Evolutionary conservation across 2,329 filamentous ascomycete genomes (phyloP), one percentile per base, ranked within the genome.

Genomic region (Biscogniauxia marginata): DNA sequence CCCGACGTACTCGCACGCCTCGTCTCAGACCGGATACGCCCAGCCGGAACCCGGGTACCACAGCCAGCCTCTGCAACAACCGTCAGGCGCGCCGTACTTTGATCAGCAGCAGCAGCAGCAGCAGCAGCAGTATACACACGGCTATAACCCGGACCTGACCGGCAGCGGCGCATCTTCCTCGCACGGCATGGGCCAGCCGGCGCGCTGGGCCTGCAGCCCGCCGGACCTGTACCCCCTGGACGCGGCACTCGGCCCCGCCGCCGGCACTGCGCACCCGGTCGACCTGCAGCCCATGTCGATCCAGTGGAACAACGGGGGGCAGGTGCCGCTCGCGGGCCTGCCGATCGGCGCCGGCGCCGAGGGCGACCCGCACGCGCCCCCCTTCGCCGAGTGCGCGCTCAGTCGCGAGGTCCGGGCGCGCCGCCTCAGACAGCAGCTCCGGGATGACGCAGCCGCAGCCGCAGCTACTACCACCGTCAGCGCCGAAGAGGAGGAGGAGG

Each of bases 311-410:
- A 16, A 46, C n/a, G n/a, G n/a, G 45, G 45, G 9, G 46, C 13
- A 21, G 52, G 18, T 39, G 23, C 46, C 47, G 46, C 24, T 49
- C 22, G 47, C 39, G 19, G 34, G 74, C 1, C 66, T 76, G 1
- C 76, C 76, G 19, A 63, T 77, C 18, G 75, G 75, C 21, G 75
- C 75, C 19, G 76, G 76, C 0, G 75, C 76, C 7, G 76, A 78
- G 61, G 73, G 72, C 16, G 60, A 67, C 11, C 60, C 65, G 0
- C 73, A 75, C 60, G 65, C 71, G 56, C 67, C 70, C 1, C 24
- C 56, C 1, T 75, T 73, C 58, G 54, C 63, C 24, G 43, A 63
- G 1, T 75, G 73, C 56, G 54, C 59, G 30, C 53, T 65, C 8
- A 58, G 52, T 34, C 57, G 55, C 21, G 19, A 23, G 45, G 21